Conservation (phyloP, 164 flowering plant genomes). For the Berberis thunbergii region DNA sequence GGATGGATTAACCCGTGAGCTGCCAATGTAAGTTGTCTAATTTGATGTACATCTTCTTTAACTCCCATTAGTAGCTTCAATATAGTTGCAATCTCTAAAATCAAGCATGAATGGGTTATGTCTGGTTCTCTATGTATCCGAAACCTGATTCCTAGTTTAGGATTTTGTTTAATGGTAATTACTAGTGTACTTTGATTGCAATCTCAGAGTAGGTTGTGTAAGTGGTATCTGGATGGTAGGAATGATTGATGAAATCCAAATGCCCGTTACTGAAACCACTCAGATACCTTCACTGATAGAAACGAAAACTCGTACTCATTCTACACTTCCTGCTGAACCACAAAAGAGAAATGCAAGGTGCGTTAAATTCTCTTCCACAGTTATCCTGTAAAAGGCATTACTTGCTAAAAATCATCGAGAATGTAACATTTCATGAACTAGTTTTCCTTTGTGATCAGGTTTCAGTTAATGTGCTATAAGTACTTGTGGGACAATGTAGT, state of each 20-base stretch:
- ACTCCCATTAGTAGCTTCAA: background rate
- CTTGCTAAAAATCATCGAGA: too few species aligned
- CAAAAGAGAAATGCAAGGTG: slow-evolving; percentile 88
- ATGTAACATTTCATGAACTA: background rate
- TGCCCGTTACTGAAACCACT: slow-evolving; percentile 28
- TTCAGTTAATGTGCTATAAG: slow-evolving; percentile 92
- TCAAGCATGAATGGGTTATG: background rate
- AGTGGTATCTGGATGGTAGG: slow-evolving; percentile 78
- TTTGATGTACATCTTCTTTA: background rate
- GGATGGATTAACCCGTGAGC: slow-evolving; percentile 85
- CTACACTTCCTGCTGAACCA: slow-evolving; percentile 61
- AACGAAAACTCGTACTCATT: slow-evolving; percentile 62
- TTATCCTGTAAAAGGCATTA: too few species aligned
- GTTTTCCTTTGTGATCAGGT: slow-evolving; percentile 34
- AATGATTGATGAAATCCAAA: slow-evolving; percentile 70
- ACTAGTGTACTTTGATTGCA: background rate
- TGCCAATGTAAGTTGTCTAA: slow-evolving; percentile 56
- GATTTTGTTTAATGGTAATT: background rate
- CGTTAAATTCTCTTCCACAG: background rate
- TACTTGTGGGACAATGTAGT: slow-evolving; percentile 65
- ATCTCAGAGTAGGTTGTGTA: slow-evolving; percentile 32
- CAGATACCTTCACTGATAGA: slow-evolving; percentile 47
- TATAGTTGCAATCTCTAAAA: too few species aligned
- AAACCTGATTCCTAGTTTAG: background rate
- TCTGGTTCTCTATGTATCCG: background rate